Percentiles rank a stretch among this genome's conserved stretches.
Conservation (phyloP, 1,284 basidiomycete species). For the Coniferiporia sulphurascens region DNA sequence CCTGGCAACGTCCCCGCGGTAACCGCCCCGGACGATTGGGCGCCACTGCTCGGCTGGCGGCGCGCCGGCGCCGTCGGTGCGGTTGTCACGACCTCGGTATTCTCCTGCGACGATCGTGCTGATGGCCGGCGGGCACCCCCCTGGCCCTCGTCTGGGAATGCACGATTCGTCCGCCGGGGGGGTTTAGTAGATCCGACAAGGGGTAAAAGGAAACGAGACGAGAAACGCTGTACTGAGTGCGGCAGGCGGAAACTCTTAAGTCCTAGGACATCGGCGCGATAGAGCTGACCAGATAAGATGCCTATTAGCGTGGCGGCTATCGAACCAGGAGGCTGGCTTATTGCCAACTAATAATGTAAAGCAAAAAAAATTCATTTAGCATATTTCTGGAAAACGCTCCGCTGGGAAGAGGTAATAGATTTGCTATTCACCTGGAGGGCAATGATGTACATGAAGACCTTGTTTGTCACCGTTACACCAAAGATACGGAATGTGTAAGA, state of each 20-base stretch:
- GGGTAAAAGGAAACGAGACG: conserved; percentile 51
- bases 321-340: conserved; percentile 65
- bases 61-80: conserved; percentile 34
- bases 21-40: conserved; percentile 4
- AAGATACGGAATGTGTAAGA: conserved; percentile 74
- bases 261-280: conserved; percentile 73
- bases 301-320: conserved; percentile 58
- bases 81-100: conserved; percentile 56
- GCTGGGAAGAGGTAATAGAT: conserved; percentile 14
- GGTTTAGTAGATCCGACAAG: conserved; percentile 58
- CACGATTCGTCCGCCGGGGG: conserved; percentile 49
- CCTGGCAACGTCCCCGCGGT: conserved; percentile 19
- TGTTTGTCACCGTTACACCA: conserved; percentile 71
- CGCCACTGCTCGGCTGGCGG: conserved; percentile 4
- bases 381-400: not conserved
- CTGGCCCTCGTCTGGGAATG: conserved; percentile 46
- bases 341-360: conserved; percentile 47
- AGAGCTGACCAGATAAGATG: conserved; percentile 65
- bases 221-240: conserved; percentile 44
- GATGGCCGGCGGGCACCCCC: not conserved
- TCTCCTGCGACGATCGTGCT: conserved; percentile 21
- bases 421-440: conserved; percentile 52
- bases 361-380: not conserved
- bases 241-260: conserved; percentile 75
- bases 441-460: conserved; percentile 64